These are phyloP conservation scores for Monosporozyma siamensis DNA, from an alignment of 805 yeast genomes.

Conservation along the genomic window DNA sequence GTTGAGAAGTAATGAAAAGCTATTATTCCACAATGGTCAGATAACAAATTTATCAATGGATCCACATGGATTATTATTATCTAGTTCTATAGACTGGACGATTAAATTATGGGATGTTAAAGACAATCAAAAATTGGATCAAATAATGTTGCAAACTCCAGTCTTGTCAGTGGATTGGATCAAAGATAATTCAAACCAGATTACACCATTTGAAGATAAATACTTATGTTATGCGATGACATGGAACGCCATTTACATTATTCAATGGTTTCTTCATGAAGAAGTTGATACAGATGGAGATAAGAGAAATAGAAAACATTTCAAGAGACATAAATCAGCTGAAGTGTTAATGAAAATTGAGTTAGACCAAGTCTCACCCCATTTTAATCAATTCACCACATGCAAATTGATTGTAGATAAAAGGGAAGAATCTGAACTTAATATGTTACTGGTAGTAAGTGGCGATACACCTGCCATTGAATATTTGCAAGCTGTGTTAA, in stretches of 20 bases:
- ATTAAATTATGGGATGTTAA: constrained; percentile 20
- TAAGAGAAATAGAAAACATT: neutral
- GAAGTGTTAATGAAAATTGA: neutral
- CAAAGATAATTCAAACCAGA: neutral
- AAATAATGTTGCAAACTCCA: constrained; percentile 14
- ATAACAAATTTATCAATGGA: constrained; percentile 14
- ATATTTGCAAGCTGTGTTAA: neutral
- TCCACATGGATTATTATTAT: constrained; percentile 12
- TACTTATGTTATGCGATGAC: constrained; percentile 10
- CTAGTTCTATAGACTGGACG: constrained; percentile 22
- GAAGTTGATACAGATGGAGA: neutral
- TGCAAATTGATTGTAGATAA: neutral
- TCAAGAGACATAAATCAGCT: neutral
- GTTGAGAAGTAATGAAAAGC: too few species aligned
- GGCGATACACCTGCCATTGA: neutral
- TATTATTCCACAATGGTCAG: constrained; percentile 17
- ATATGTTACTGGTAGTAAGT: neutral
- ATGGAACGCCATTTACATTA: constrained; percentile 8
- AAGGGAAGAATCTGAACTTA: neutral
- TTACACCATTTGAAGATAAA: neutral
- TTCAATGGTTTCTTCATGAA: constrained; percentile 2
- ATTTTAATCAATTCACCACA: neutral
- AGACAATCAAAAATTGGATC: constrained; percentile 8
- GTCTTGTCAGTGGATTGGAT: constrained; percentile 16
- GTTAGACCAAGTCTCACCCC: neutral